phyloP scores from a whole-genome alignment of 2,329 filamentous ascomycete species.

The Alternaria sp. region DNA sequence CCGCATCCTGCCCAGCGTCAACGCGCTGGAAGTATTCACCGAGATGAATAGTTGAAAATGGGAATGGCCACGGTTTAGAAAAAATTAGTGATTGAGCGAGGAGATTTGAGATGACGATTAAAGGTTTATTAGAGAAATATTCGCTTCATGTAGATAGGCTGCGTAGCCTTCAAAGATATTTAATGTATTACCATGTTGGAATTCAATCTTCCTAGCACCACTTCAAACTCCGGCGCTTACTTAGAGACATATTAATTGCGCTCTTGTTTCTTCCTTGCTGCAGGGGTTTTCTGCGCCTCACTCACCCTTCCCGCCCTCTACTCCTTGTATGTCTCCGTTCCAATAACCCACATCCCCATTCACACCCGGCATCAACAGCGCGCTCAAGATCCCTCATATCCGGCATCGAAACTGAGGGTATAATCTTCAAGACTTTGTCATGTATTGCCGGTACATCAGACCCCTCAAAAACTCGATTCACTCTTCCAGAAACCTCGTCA shows the following conservation, averaged over 20 bases:
- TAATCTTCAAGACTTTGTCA: not conserved
- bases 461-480: constrained; percentile 27
- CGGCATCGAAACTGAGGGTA: constrained; percentile 12
- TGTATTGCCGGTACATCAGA: constrained; percentile 16
- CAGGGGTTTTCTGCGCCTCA: not conserved
- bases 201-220: not conserved
- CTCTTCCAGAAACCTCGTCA: not conserved
- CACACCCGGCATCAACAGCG: not conserved
- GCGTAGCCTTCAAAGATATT: not conserved
- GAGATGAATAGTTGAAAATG: not conserved
- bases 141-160: not conserved
- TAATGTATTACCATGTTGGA: not conserved
- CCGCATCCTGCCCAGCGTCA: constrained; percentile 25
- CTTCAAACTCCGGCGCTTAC: too few relatives aligned
- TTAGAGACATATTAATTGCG: not conserved
- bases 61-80: not conserved
- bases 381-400: constrained; percentile 4
- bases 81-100: not conserved
- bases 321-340: not conserved
- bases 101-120: too few relatives aligned
- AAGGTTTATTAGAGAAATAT: not conserved
- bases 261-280: not conserved
- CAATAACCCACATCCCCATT: constrained; percentile 10
- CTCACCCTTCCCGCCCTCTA: not conserved
- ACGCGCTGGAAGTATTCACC: constrained; percentile 32